phyloP scores from a whole-genome alignment of 257 asterid genomes.

The Jacaranda mimosifolia region DNA sequence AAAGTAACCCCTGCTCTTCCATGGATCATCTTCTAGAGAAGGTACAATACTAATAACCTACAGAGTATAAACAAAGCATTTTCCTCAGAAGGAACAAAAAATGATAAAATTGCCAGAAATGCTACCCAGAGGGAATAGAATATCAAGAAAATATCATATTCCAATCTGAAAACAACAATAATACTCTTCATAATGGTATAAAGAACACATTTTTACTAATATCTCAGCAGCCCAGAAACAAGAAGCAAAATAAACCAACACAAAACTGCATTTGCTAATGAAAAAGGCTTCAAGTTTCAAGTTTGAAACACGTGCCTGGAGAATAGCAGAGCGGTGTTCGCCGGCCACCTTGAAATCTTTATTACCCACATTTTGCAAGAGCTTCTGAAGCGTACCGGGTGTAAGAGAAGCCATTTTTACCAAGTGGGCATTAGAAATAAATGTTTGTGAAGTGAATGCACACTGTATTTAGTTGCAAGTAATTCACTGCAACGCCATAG shows the following conservation, averaged over 20 bases:
- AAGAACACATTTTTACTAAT: background rate
- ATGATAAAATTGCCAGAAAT: background rate
- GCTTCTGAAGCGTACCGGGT: slow-evolving; percentile 77
- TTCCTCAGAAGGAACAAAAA: background rate
- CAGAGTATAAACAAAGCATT: background rate
- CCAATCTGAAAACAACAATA: background rate
- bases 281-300: background rate
- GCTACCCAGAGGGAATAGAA: background rate
- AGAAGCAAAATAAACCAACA: background rate
- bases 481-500: background rate
- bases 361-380: slow-evolving; percentile 74
- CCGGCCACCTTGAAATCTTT: slow-evolving; percentile 80
- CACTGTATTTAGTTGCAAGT: slow-evolving; percentile 4
- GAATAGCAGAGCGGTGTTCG: slow-evolving; percentile 93
- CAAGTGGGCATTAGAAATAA: slow-evolving; percentile 3
- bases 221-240: background rate
- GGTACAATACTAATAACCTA: slow-evolving; percentile 92
- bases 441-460: background rate
- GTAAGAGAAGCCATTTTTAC: slow-evolving; percentile 75
- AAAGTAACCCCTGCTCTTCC: slow-evolving; percentile 91
- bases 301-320: slow-evolving; percentile 59
- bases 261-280: background rate
- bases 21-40: slow-evolving; percentile 87
- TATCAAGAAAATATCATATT: background rate
- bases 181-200: background rate